Percentiles rank a stretch among this genome's conserved stretches.
Conservation (phyloP, 2,329 filamentous ascomycete genomes). For the Pseudodiploospora longispora region DNA sequence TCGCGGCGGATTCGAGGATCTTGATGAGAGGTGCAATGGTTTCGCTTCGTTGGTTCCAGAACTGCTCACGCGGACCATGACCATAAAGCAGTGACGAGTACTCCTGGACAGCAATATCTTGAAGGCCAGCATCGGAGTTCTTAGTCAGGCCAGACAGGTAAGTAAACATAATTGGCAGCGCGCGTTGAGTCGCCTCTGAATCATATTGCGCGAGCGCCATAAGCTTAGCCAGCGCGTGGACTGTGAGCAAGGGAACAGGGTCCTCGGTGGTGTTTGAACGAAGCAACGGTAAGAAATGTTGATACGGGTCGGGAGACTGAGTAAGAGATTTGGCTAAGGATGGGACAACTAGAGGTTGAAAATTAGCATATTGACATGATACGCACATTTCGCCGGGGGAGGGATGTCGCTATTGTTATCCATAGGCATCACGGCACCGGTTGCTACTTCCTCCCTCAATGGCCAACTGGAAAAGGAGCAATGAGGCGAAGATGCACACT, state of each 20-base stretch:
- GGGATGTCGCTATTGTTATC: background rate
- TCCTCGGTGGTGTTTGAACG: constrained; percentile 70
- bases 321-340: constrained; percentile 69
- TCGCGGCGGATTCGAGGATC: constrained; percentile 71
- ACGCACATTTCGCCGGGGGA: background rate
- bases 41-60: constrained; percentile 86
- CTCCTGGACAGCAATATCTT: constrained; percentile 91
- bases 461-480: background rate
- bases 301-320: constrained; percentile 68
- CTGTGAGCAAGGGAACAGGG: constrained; percentile 80
- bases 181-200: constrained; percentile 59
- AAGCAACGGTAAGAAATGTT: constrained; percentile 76
- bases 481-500: background rate
- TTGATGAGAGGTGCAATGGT: constrained; percentile 75
- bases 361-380: background rate
- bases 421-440: background rate
- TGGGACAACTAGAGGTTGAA: constrained; percentile 58
- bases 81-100: constrained; percentile 80
- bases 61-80: constrained; percentile 64
- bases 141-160: constrained; percentile 81
- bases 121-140: constrained; percentile 78
- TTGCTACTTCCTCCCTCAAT: background rate
- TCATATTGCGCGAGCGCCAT: constrained; percentile 61
- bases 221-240: constrained; percentile 74
- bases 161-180: constrained; percentile 73